Evolutionary conservation across 108 stramenopile genomes (phyloP), one percentile per base, ranked within the genome.

Genomic region (Aurantiochytrium sp.): DNA sequence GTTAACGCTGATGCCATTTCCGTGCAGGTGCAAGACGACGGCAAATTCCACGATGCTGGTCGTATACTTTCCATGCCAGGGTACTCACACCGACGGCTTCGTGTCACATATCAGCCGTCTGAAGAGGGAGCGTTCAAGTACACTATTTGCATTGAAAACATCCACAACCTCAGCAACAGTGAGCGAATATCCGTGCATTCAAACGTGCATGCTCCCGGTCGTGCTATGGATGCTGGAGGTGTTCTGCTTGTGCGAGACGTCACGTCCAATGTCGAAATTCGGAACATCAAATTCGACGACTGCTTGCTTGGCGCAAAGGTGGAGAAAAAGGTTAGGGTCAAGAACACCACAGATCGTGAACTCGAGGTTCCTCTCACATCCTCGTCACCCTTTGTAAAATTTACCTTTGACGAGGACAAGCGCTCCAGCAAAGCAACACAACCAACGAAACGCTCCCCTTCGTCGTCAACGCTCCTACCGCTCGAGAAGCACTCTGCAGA

Each of bases 311-410:
- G 76, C 4, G 51, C 19, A 23, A 47, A 53, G 51, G 76, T 83
- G 8, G 45, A 47, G 25, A 47, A 23, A 12, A 47, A 25, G 49
- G 49, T 83, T 8, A 43, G 76, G 16, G 2, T 83, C 4, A 83
- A 83, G 51, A 83, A 83, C 76, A 83, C 76, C 12, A 83, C 76
- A 25, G 76, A 83, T 53, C 76, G 76, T 0, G 76, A 83, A 23
- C 45, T 83, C 25, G 76, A 83, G 10, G 19, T 47, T 23, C 49
- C 76, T 12, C 28, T 83, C 19, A 53, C 76, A 6, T 83, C 76
- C 49, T 83, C 76, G 10, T 83, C 76, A 6, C 76, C 76, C 45
- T 83, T 83, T 53, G 76, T 83, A 16, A 53, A 18, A 12, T 83
- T 83, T 4, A 53, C 76, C 43, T 83, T 83, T 23, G 76, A 83